phyloP scores from a whole-genome alignment of 148 eudicot species.

The Gaultheria prostrata region DNA sequence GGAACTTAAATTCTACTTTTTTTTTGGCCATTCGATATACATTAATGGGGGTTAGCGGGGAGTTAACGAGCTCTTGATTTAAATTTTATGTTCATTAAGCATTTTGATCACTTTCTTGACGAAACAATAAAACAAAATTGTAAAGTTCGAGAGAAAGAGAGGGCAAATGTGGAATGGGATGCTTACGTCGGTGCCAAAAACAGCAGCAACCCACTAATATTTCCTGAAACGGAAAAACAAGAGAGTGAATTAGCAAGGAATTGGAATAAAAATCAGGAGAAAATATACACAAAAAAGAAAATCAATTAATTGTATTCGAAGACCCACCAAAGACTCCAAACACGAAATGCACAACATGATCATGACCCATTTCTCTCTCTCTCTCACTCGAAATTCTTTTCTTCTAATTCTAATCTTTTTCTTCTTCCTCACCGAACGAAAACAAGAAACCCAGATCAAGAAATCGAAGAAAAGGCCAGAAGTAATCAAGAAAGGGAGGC shows the following conservation, averaged over 20 bases:
- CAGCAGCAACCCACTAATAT: conserved; percentile 22
- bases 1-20: neutral
- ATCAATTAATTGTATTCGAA: neutral
- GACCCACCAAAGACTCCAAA: conserved; percentile 30
- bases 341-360: conserved; percentile 16
- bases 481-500: neutral
- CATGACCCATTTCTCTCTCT: conserved; percentile 12
- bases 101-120: neutral
- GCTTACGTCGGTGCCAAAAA: conserved; percentile 40
- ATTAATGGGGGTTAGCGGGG: no score
- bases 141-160: neutral
- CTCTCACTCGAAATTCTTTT: no score
- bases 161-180: neutral
- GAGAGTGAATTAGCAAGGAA: neutral
- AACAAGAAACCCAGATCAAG: neutral
- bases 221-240: conserved; percentile 16
- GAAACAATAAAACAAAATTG: neutral
- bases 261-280: neutral
- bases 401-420: neutral
- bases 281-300: neutral
- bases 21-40: no score
- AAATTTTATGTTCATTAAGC: neutral
- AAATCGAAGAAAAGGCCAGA: neutral
- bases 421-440: neutral
- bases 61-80: no score